Evolutionary conservation across 1,284 basidiomycete genomes (phyloP), one percentile per base, ranked within the genome.

Genomic region (Sanguinoderma infundibulare): DNA sequence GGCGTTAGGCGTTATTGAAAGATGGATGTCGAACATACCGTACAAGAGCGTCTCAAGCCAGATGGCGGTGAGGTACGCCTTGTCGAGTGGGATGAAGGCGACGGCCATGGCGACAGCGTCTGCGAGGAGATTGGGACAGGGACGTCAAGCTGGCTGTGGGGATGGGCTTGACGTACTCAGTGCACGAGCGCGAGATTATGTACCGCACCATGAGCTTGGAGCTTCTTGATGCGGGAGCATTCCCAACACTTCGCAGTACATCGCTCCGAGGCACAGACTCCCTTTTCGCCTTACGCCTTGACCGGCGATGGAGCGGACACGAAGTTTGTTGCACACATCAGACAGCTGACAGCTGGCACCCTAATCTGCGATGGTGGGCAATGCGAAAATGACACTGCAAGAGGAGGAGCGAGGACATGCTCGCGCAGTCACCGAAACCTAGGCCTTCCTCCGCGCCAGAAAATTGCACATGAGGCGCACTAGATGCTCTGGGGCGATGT

Each of bases 21-120:
- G 36, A 34, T 32, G 14, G 54, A 10, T 22, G 56, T 66, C 50
- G 14, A 22, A 57, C 70, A 26, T 53, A 74, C 75, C 75, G 57
- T 75, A 77, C 59, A 77, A 73, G 24, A 77, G 61, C 5, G 75
- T 75, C 65, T 77, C 74, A 14, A 77, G 73, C 75, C 75, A 77
- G 40, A 75, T 77, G 30, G 75, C 75, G 4, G 73, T 70, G 39
- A 77, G 69, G 60, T 77, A 77, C 8, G 75, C 75, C 60, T 73
- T 74, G 66, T 75, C 75, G 35, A 77, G 69, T 0, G 74, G 61
- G 35, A 76, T 72, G 52, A 61, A 66, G 15, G 61, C 59, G 22
- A 55, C 67, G 6, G 64, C 68, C 70, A 72, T 72, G 55, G 60
- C 47, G 50, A 28, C 10, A 28, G 10, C 34, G 40, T 34, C 15